Evolutionary conservation across 2,329 filamentous ascomycete species (phyloP).

Genomic region (Apiospora marii): DNA sequence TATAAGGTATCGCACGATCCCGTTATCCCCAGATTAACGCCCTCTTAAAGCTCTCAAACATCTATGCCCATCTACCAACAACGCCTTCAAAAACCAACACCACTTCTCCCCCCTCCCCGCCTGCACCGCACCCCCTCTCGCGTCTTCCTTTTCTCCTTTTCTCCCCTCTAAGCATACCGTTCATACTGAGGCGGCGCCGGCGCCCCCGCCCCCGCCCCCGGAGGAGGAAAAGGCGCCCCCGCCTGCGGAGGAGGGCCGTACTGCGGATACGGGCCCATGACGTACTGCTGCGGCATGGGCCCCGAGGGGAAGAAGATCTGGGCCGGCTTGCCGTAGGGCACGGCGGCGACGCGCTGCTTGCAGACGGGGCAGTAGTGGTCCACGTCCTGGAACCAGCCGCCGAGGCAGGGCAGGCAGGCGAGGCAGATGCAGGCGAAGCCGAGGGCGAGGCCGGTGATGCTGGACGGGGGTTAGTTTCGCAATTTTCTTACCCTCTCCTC

Average conservation of each 20-base stretch:
- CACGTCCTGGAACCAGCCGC: slow-evolving; percentile 27
- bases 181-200: slow-evolving; percentile 16
- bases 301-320: slow-evolving; percentile 4
- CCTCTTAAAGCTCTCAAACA: not conserved
- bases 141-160: not conserved
- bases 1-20: not conserved
- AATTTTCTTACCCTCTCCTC: too few species aligned
- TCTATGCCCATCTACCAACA: not conserved
- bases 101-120: too few species aligned
- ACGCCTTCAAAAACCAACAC: not conserved
- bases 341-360: slow-evolving; percentile 18
- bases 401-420: slow-evolving; percentile 27
- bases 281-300: slow-evolving; percentile 14
- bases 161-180: slow-evolving; percentile 5
- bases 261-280: slow-evolving; percentile 7
- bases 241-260: not conserved
- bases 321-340: slow-evolving; percentile 13
- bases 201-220: too few species aligned
- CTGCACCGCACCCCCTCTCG: not conserved
- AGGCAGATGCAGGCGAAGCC: slow-evolving; percentile 27
- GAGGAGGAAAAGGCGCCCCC: not conserved
- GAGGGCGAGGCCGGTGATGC: slow-evolving; percentile 26
- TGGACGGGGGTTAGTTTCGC: not conserved
- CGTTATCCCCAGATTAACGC: not conserved
- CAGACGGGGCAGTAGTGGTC: slow-evolving; percentile 23